phyloP scores from a whole-genome alignment of 352 stramenopile genomes.

The Blastocystis sp. region DNA sequence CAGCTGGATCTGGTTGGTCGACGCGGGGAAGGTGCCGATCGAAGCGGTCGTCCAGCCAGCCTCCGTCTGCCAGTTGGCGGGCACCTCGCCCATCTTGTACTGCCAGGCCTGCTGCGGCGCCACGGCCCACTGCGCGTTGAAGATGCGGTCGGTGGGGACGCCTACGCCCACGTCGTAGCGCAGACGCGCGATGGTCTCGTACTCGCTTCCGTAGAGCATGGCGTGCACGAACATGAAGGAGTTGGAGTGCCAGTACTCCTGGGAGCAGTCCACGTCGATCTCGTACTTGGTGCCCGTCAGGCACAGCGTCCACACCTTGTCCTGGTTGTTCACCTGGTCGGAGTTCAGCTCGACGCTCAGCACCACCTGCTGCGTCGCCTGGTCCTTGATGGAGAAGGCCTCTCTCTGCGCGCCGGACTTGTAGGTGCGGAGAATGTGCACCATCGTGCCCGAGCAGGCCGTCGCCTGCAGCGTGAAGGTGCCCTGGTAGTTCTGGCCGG shows the following conservation, averaged over 20 bases:
- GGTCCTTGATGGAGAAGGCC: slow-evolving; percentile 8
- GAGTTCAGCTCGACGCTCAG: background rate
- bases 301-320: background rate
- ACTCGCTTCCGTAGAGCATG: slow-evolving; percentile 17
- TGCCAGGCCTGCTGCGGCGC: too few relatives aligned
- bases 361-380: slow-evolving; percentile 4
- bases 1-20: too few relatives aligned
- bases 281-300: slow-evolving; percentile 9
- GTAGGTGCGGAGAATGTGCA: slow-evolving; percentile 31
- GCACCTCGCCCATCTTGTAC: too few relatives aligned
- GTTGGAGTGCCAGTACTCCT: background rate
- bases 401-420: background rate
- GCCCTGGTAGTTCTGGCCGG: background rate
- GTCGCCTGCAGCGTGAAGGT: background rate
- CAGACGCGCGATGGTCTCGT: background rate
- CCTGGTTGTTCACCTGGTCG: background rate
- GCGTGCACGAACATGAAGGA: slow-evolving; percentile 21
- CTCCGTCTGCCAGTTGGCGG: too few relatives aligned
- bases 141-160: too few relatives aligned
- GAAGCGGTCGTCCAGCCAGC: too few relatives aligned
- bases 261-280: background rate
- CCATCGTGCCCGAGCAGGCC: background rate
- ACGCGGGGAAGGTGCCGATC: too few relatives aligned
- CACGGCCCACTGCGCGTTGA: too few relatives aligned
- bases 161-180: too few relatives aligned